phyloP scores from a whole-genome alignment of 2,329 filamentous ascomycete genomes.

The Trichoderma sp. region DNA sequence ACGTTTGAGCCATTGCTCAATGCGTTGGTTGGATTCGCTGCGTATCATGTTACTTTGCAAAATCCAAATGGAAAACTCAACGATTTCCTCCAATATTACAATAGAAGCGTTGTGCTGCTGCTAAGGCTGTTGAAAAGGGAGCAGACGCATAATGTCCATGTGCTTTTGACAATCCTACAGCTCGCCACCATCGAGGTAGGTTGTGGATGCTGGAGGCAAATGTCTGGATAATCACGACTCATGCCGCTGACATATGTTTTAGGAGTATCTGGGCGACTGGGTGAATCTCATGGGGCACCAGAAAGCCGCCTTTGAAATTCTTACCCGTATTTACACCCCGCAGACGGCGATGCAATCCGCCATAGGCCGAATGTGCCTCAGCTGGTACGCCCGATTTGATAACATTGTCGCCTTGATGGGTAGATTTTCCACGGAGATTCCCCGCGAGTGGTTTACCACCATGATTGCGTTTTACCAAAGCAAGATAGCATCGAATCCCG shows the following conservation, averaged over 20 bases:
- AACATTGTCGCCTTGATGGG: slow-evolving; percentile 82
- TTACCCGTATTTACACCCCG: slow-evolving; percentile 77
- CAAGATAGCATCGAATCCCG: slow-evolving; percentile 62
- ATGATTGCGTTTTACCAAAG: slow-evolving; percentile 65
- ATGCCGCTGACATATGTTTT: slow-evolving; percentile 20
- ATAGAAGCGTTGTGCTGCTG: slow-evolving; percentile 79
- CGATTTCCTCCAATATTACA: slow-evolving; percentile 87
- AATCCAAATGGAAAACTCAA: slow-evolving; percentile 73
- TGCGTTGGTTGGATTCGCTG: slow-evolving; percentile 83
- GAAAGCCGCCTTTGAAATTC: slow-evolving; percentile 81
- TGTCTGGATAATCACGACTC: background rate
- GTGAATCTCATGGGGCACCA: slow-evolving; percentile 91
- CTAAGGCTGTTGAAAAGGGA: slow-evolving; percentile 71
- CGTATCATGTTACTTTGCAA: slow-evolving; percentile 79
- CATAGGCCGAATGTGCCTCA: slow-evolving; percentile 71
- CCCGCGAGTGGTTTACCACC: slow-evolving; percentile 75
- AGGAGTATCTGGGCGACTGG: slow-evolving; percentile 97
- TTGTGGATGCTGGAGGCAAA: slow-evolving; percentile 21
- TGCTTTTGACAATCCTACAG: slow-evolving; percentile 84
- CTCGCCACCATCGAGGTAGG: slow-evolving; percentile 89
- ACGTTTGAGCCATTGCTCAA: slow-evolving; percentile 80
- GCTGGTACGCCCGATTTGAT: slow-evolving; percentile 93
- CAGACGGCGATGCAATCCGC: slow-evolving; percentile 72
- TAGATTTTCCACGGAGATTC: slow-evolving; percentile 72
- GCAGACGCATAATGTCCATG: slow-evolving; percentile 72